phyloP scores from a whole-genome alignment of 116 monocot species.

The Cymodocea nodosa region DNA sequence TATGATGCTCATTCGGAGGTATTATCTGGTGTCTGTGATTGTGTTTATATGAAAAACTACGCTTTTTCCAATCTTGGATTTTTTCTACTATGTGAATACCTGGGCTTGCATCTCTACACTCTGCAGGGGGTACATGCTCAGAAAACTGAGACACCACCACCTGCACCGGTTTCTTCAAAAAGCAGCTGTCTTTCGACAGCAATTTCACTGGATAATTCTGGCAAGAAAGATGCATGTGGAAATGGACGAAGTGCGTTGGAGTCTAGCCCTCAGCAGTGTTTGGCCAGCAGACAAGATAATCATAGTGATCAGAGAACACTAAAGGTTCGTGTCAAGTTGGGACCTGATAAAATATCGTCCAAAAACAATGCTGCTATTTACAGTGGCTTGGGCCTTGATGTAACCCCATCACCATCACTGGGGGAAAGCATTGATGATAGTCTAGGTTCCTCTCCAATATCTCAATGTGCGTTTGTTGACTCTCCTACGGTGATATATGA shows the following conservation, averaged over 20 bases:
- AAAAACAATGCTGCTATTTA: conserved; percentile 81
- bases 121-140: conserved; percentile 8
- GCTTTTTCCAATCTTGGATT: background rate
- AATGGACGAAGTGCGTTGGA: conserved; percentile 12
- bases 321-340: conserved; percentile 91
- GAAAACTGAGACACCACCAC: conserved; percentile 23
- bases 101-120: conserved; percentile 11
- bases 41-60: background rate
- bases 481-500: conserved; percentile 63
- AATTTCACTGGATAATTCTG: conserved; percentile 12
- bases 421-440: conserved; percentile 50
- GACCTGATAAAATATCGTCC: conserved; percentile 27
- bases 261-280: conserved; percentile 18
- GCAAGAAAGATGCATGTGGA: conserved; percentile 19
- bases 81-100: background rate
- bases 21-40: background rate
- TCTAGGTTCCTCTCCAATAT: conserved; percentile 25
- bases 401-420: conserved; percentile 59
- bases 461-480: conserved; percentile 26
- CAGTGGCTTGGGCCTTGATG: conserved; percentile 72
- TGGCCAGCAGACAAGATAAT: conserved; percentile 16
- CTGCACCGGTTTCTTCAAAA: conserved; percentile 21
- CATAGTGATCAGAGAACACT: conserved; percentile 37
- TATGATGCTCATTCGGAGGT: conserved; percentile 39
- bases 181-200: conserved; percentile 11